phyloP scores from a whole-genome alignment of 192 early-diverging fungal genomes.

The Coemansia guatemalensis region DNA sequence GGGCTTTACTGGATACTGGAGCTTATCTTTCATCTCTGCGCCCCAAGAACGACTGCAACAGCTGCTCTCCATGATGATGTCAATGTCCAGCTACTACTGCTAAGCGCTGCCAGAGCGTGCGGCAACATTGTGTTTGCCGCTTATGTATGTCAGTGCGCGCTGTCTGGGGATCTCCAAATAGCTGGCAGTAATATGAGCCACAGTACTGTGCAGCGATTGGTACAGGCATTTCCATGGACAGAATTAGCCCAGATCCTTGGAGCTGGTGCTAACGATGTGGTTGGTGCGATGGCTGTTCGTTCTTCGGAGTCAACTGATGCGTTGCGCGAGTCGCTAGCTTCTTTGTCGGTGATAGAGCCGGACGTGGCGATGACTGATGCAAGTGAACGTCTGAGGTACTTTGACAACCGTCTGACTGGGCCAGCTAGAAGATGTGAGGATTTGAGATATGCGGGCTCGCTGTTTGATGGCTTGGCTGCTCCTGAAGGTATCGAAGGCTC shows the following conservation, averaged over 20 bases:
- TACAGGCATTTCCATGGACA: slow-evolving; percentile 2
- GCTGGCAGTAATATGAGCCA: slow-evolving; percentile 2
- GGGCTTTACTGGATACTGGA: slow-evolving; percentile 37
- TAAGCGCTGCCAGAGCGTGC: slow-evolving; percentile 22
- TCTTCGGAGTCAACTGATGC: neutral
- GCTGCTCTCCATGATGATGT: slow-evolving; percentile 2
- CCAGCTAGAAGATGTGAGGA: neutral
- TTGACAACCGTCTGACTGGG: neutral
- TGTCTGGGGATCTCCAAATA: neutral
- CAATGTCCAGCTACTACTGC: slow-evolving; percentile 20
- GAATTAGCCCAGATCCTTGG: slow-evolving; percentile 7
- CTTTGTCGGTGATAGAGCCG: neutral
- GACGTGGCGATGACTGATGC: neutral
- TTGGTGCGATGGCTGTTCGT: neutral
- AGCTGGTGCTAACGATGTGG: slow-evolving; percentile 3
- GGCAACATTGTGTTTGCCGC: slow-evolving; percentile 29
- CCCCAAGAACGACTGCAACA: neutral
- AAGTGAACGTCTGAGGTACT: neutral
- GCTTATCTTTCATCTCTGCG: slow-evolving; percentile 29
- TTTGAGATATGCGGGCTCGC: neutral
- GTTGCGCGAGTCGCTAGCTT: neutral
- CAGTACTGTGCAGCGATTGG: neutral
- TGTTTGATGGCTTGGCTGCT: neutral
- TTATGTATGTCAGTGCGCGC: slow-evolving; percentile 20
- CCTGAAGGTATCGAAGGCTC: neutral